Percentiles rank a stretch among this genome's conserved stretches.
phyloP scores from a whole-genome alignment of 2,329 filamentous ascomycete species.

The Didymella arachidicola region DNA sequence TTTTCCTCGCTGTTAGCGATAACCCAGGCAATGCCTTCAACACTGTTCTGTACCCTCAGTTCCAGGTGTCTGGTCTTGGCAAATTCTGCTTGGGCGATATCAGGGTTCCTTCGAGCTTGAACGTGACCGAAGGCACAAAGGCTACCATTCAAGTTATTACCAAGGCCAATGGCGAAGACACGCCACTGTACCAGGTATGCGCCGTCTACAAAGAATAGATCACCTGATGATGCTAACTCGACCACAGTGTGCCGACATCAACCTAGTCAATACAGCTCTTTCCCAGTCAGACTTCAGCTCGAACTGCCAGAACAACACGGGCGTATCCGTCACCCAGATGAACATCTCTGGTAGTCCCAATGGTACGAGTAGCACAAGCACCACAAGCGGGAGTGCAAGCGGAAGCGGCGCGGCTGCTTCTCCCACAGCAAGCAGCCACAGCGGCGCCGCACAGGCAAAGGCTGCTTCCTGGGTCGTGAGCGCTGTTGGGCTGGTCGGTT shows the following conservation, averaged over 20 bases:
- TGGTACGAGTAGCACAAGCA: constrained; percentile 52
- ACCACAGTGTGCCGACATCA: constrained; percentile 74
- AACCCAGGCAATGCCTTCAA: constrained; percentile 70
- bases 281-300: constrained; percentile 54
- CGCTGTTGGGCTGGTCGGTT: constrained; percentile 44
- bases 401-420: constrained; percentile 26
- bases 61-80: constrained; percentile 68
- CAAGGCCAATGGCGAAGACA: constrained; percentile 63
- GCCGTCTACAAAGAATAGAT: background rate
- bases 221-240: constrained; percentile 18
- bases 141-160: constrained; percentile 76
- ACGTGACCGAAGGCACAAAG: constrained; percentile 66
- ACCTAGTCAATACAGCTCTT: constrained; percentile 64
- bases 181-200: constrained; percentile 70
- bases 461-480: constrained; percentile 46
- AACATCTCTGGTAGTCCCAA: constrained; percentile 58
- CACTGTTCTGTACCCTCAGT: constrained; percentile 68
- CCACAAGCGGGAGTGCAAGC: constrained; percentile 41
- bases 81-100: constrained; percentile 72
- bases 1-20: constrained; percentile 62
- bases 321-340: constrained; percentile 56
- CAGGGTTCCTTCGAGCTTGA: constrained; percentile 59
- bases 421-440: constrained; percentile 23
- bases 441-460: constrained; percentile 42
- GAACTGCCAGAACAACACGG: constrained; percentile 67